Evolutionary conservation across 2,329 filamentous ascomycete genomes (phyloP).

Genomic region (Teratosphaeria epicoccoides): DNA sequence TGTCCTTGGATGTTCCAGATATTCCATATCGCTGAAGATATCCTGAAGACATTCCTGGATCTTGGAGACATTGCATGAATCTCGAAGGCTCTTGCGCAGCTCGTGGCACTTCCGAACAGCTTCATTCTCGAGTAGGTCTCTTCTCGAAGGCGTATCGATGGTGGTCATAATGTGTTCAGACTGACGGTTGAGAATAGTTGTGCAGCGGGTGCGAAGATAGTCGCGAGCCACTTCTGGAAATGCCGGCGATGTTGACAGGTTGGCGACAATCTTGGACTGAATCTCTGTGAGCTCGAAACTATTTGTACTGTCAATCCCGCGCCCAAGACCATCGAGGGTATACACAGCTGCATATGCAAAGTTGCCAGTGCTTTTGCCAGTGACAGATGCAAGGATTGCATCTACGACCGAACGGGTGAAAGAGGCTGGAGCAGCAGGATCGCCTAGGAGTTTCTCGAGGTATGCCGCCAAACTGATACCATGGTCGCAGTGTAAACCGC

Average conservation of each 20-base stretch:
- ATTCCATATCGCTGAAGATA: slow-evolving; percentile 39
- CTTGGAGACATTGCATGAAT: neutral
- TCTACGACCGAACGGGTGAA: slow-evolving; percentile 16
- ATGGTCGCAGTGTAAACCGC: slow-evolving; percentile 28
- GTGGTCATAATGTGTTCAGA: neutral
- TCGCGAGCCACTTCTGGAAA: slow-evolving; percentile 36
- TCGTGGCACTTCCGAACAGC: slow-evolving; percentile 13
- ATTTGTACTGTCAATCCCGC: slow-evolving; percentile 19
- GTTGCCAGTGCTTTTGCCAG: slow-evolving; percentile 17
- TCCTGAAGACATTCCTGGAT: slow-evolving; percentile 15
- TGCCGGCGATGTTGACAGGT: slow-evolving; percentile 28
- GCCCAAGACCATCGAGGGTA: slow-evolving; percentile 32
- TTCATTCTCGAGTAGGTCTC: slow-evolving; percentile 16
- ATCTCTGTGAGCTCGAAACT: slow-evolving; percentile 11
- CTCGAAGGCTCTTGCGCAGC: slow-evolving; percentile 2
- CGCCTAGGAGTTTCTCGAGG: slow-evolving; percentile 24
- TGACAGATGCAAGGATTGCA: slow-evolving; percentile 26
- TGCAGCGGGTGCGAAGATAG: slow-evolving; percentile 23
- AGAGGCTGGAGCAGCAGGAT: slow-evolving; percentile 4
- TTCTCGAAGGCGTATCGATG: slow-evolving; percentile 11
- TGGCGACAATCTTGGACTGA: slow-evolving; percentile 27
- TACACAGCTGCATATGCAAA: slow-evolving; percentile 35
- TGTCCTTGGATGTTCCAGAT: slow-evolving; percentile 36
- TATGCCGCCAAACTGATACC: slow-evolving; percentile 30
- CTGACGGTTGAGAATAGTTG: slow-evolving; percentile 15